Base-by-base conservation (phyloP, 2,329 filamentous ascomycete species). In the Teratosphaeria pseudoeucalypti region DNA sequence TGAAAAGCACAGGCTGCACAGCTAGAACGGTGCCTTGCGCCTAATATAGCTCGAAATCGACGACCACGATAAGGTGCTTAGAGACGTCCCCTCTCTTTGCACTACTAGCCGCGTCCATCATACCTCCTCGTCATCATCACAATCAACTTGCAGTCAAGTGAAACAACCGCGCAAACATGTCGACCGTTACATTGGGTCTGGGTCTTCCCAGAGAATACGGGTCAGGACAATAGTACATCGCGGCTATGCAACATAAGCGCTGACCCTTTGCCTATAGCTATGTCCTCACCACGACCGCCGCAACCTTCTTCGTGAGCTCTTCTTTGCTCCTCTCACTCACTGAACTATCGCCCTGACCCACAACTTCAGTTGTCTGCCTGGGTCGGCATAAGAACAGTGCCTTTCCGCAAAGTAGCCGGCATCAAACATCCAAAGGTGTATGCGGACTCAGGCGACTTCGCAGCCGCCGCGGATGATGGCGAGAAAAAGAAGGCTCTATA, bases 371-470 rank as follows among this genome's bases (percentile, higher is more conserved):
- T 85, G 52, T 72, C 74, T 60, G 74, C 75, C 66, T 77, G 78
- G 72, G 83, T 85, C 67, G 79, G 78, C 64, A 58, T 27, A 16
- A 74, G 80, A 67, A 77, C 80, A 34, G 68, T 68, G 54, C 26
- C 52, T 26, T 73, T 77, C 70, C 81, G 84, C 72, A 79, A 78
- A 64, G 66, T 71, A 3, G 81, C 82, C 62, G 75, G 78, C 52
- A 73, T 85, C 61, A 75, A 16, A 26, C 85, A 85, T 71, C 84
- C 84, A 14, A 80, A 82, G 73, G 72, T 75, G 68, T 85, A 83
- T 73, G 83, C 84, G 34, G 80, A 80, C 26, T 71, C 76, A 55
- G 77, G 81, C 61, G 78, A 84, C 70, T 76, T 82, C 70, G 77
- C 69, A 39, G 67, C 72, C 16, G 79, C 72, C 23, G 67, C 72